Evolutionary conservation across 305 asterid species (phyloP), one percentile per base, ranked within the genome.

Genomic region (Stenogyne calaminthoides): DNA sequence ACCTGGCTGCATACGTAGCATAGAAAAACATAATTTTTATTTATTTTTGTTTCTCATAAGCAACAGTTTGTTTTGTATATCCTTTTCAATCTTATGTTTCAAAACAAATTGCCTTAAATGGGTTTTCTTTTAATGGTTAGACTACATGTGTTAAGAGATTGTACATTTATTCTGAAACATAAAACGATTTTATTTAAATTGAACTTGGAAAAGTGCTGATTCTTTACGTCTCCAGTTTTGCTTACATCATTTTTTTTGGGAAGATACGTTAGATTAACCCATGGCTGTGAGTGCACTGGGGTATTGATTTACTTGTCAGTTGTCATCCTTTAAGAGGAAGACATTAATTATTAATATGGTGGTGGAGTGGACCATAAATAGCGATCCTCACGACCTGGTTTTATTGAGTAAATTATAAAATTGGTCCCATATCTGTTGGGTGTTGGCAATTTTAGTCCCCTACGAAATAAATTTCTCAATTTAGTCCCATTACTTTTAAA

Each of bases 191-290:
- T 61, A 32, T 70, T 67, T 69, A 47, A 57, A 58, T 62, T 69
- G 71, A 39, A 69, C 71, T 69, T 69, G 42, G 62, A 71, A 63
- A 71, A 49, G 51, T 75, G 22, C 63, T 8, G 52, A 18, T 52
- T 51, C 69, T 29, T 60, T 11, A n/a, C 32, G 44, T 55, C 37
- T 19, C 20, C 46, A 20, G 27, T 73, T 71, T 49, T 72, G 66
- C 51, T 29, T 29, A 75, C 51, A 69, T 47, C n/a, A n/a, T 68
- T 61, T n/a, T 34, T 44, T 54, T 51, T 37, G 36, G 40, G 7
- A 61, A 34, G 46, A 39, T 60, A 29, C 42, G 49, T 74, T 32
- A 44, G 37, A 55, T 46, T 54, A 64, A 56, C 34, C 42, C 76
- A 56, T 67, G 58, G 49, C 54, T 22, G 55, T 37, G 65, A 65